phyloP scores from a whole-genome alignment of 805 yeast genomes.

The Hanseniaspora singularis region DNA sequence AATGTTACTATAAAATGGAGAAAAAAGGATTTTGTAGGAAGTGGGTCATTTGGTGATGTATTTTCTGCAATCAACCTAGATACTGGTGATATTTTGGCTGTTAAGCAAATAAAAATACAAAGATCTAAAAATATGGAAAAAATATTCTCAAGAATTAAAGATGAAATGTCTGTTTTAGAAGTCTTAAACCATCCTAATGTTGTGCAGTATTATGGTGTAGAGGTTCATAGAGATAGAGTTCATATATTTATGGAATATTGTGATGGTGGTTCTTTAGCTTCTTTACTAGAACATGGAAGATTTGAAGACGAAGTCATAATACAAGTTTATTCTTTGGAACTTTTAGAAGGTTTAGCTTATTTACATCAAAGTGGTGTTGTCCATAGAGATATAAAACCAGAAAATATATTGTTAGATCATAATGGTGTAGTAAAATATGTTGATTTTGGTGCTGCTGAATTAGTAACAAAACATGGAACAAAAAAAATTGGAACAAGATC shows the following conservation, averaged over 20 bases:
- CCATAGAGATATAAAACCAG: constrained; percentile 96
- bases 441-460: constrained; percentile 96
- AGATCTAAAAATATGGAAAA: constrained; percentile 75
- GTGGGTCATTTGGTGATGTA: constrained; percentile 92
- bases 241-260: constrained; percentile 96
- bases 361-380: constrained; percentile 88
- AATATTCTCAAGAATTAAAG: constrained; percentile 78
- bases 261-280: constrained; percentile 86
- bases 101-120: constrained; percentile 84
- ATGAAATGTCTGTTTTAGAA: constrained; percentile 92
- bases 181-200: constrained; percentile 92
- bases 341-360: constrained; percentile 91
- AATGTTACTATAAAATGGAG: constrained; percentile 94
- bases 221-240: constrained; percentile 89
- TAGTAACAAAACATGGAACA: constrained; percentile 48
- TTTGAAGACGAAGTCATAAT: constrained; percentile 90
- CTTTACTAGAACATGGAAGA: constrained; percentile 76
- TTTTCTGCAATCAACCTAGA: constrained; percentile 85
- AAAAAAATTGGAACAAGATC: constrained; percentile 26
- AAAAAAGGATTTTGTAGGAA: constrained; percentile 84
- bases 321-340: constrained; percentile 78
- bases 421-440: constrained; percentile 89
- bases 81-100: constrained; percentile 94
- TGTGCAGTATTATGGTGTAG: constrained; percentile 93
- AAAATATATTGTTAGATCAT: constrained; percentile 77